These are phyloP conservation scores for Thuidium tamariscinum DNA, from an alignment of 225 moss, liverwort and hornwort genomes.

Conservation along the genomic window DNA sequence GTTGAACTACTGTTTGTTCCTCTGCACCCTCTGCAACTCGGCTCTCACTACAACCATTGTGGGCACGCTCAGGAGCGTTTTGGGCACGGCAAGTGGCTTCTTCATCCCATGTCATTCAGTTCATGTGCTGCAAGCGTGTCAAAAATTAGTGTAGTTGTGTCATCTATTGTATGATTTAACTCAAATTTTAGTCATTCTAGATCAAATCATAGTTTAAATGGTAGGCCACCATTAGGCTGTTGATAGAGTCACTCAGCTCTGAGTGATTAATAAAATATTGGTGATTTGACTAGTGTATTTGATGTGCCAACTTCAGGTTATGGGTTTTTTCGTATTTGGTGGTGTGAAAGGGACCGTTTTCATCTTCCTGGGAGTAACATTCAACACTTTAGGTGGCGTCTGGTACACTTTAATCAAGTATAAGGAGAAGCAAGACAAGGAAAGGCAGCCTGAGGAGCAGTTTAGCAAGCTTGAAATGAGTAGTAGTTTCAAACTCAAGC, in stretches of 20 bases:
- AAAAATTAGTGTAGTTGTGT: neutral
- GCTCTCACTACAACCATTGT: conserved; percentile 58
- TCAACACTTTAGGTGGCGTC: conserved; percentile 51
- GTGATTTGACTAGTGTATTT: neutral
- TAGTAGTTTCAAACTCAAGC: conserved; percentile 11
- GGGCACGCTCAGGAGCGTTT: conserved; percentile 47
- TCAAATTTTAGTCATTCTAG: neutral
- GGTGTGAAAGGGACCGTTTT: conserved; percentile 48
- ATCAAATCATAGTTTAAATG: neutral
- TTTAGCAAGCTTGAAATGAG: conserved; percentile 3
- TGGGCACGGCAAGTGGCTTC: conserved; percentile 36
- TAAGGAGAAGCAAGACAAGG: conserved; percentile 23
- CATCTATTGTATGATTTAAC: neutral
- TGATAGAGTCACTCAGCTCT: neutral
- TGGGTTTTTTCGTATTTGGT: conserved; percentile 57
- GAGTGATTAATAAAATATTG: neutral
- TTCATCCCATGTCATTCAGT: neutral
- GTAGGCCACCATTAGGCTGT: neutral
- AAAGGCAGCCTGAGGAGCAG: conserved; percentile 7
- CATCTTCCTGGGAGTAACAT: conserved; percentile 40
- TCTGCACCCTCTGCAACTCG: conserved; percentile 59
- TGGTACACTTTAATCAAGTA: conserved; percentile 53
- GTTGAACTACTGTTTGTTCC: conserved; percentile 54
- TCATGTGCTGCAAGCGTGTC: neutral
- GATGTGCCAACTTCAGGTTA: conserved; percentile 13